Percentiles rank a stretch among this genome's conserved stretches.
Evolutionary conservation across 352 stramenopile genomes (phyloP).

Genomic region (Globisporangium parvum): DNA sequence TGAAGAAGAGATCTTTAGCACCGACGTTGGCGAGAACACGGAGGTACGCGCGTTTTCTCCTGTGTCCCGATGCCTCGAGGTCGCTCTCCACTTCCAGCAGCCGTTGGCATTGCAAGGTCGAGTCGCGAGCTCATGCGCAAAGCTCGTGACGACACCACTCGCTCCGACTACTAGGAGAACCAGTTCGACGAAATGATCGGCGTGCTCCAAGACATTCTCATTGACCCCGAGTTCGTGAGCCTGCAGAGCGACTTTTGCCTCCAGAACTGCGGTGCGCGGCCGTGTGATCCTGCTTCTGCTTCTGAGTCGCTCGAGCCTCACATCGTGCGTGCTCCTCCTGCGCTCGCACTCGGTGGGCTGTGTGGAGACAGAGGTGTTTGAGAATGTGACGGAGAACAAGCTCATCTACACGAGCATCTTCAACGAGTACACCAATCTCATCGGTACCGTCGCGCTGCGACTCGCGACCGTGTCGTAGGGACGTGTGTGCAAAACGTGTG

Average conservation of each 20-base stretch:
- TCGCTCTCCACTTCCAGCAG: too few species aligned
- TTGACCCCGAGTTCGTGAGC: slow-evolving; percentile 72
- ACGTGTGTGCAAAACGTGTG: too few species aligned
- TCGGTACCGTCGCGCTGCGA: slow-evolving; percentile 26
- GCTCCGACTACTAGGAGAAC: slow-evolving; percentile 26
- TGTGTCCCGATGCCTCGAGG: not conserved
- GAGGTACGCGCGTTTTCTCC: slow-evolving; percentile 20
- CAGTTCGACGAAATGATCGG: slow-evolving; percentile 82
- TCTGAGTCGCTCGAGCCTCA: too few species aligned
- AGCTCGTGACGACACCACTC: not conserved
- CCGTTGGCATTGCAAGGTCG: not conserved
- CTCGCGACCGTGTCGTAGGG: too few species aligned
- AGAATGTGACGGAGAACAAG: slow-evolving; percentile 82
- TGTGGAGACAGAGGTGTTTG: slow-evolving; percentile 62
- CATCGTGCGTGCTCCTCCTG: too few species aligned
- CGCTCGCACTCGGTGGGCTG: not conserved
- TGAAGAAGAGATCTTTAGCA: slow-evolving; percentile 63
- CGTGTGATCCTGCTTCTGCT: not conserved
- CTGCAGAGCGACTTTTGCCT: slow-evolving; percentile 75
- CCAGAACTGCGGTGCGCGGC: slow-evolving; percentile 61
- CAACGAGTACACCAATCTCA: slow-evolving; percentile 70
- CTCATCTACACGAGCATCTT: slow-evolving; percentile 80
- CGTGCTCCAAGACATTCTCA: slow-evolving; percentile 70
- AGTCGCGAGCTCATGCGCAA: not conserved
- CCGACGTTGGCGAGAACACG: slow-evolving; percentile 59